Percentiles rank a stretch among this genome's conserved stretches.
Conservation (phyloP, 2,329 filamentous ascomycete genomes). For the Metarhizium anisopliae region DNA sequence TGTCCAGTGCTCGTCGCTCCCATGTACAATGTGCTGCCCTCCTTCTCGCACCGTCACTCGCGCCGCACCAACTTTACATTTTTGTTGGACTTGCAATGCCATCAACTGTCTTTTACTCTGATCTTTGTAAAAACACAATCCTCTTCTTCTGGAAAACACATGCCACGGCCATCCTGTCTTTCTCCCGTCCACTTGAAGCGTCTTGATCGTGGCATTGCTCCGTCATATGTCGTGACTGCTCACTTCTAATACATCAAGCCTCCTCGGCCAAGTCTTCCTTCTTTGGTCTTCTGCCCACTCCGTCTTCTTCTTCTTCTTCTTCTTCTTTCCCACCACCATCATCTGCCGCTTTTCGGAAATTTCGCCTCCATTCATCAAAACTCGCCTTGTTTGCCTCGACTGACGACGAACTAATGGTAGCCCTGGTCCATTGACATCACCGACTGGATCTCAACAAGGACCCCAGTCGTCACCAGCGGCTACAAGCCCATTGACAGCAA, state of each 20-base stretch:
- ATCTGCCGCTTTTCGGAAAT: too few relatives aligned
- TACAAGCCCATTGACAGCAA: not conserved
- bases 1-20: not conserved
- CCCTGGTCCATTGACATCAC: not conserved
- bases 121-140: not conserved
- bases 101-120: not conserved
- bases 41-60: not conserved
- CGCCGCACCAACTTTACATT: not conserved
- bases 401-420: not conserved
- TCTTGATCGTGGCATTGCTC: too few relatives aligned
- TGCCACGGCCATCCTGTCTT: too few relatives aligned
- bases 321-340: too few relatives aligned
- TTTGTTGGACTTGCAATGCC: not conserved
- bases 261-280: too few relatives aligned
- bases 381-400: not conserved
- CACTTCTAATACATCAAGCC: too few relatives aligned
- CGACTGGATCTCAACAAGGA: not conserved
- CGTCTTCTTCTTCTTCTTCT: too few relatives aligned
- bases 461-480: not conserved
- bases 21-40: not conserved
- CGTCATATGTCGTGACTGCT: too few relatives aligned
- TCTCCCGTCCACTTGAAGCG: too few relatives aligned
- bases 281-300: too few relatives aligned
- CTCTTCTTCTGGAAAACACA: too few relatives aligned
- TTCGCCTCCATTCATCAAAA: too few relatives aligned